Evolutionary conservation across 1,284 basidiomycete species (phyloP), one percentile per base, ranked within the genome.

Genomic region (Ustilago bromivora): DNA sequence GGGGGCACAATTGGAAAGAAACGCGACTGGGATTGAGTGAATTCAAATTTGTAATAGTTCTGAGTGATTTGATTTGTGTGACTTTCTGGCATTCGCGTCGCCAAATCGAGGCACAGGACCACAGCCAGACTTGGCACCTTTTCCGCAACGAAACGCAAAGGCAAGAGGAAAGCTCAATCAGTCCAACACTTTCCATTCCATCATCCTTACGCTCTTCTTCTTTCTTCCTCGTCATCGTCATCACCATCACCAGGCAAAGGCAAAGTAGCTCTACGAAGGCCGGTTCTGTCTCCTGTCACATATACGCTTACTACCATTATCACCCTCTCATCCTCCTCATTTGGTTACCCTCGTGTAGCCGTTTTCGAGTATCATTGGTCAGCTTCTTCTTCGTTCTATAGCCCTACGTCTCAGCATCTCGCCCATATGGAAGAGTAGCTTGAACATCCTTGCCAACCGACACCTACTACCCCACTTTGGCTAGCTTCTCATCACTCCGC

Each of bases 121-220:
- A 12, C 23, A 41, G n/a, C 28, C n/a, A 28, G 23, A 17, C 23
- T 28, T 36, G 47, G 11, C 19, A 49, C 11, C 47, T 10, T 12
- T 17, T 38, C 36, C 15, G 13, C 11, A 41, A 17, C 15, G 13
- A 10, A 41, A 41, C 36, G 9, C 36, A 38, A 41, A 15, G 40
- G 11, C 43, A 28, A 28, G 23, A 28, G 23, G 23, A 2, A 28
- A 28, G 23, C 23, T 28, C 23, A 28, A 28, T 28, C 28, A 51
- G n/a, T 32, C 49, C 49, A 51, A 51, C 49, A 51, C 49, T 51
- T 51, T 51, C 28, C 12, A 28, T 31, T 51, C 31, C 49, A 31
- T 51, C 49, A 23, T 51, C 31, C 28, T 19, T 51, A 28, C 31
- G 13, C 49, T 51, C 49, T 32, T 51, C 49, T 28, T 51, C 49